Percentiles rank a stretch among this genome's conserved stretches.
Conservation (phyloP, 768 basidiomycete genomes). For the Cystobasidium ongulense region DNA sequence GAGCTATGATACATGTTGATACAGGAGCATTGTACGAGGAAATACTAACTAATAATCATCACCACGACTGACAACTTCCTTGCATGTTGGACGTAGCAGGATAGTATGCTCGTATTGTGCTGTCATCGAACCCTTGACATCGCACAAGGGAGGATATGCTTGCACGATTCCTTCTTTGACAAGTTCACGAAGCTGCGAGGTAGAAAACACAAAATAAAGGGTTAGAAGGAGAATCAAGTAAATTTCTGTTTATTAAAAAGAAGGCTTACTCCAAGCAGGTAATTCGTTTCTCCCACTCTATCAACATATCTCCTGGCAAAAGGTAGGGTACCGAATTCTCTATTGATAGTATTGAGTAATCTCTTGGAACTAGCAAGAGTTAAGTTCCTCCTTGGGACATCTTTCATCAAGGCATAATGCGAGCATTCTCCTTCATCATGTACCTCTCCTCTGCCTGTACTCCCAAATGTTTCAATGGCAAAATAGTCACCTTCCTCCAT, state of each 20-base stretch:
- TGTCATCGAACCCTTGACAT: slow-evolving; percentile 75
- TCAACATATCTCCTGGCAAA: slow-evolving; percentile 95
- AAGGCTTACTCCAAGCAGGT: slow-evolving; percentile 66
- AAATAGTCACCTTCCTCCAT: slow-evolving; percentile 99
- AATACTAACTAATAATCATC: slow-evolving; percentile 48
- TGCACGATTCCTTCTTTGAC: slow-evolving; percentile 80
- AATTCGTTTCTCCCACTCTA: slow-evolving; percentile 81
- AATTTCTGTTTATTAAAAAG: background rate
- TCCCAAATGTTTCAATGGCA: slow-evolving; percentile 97
- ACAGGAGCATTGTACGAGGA: background rate
- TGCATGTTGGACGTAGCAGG: slow-evolving; percentile 49
- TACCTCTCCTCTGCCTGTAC: slow-evolving; percentile 83
- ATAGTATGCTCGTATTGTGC: slow-evolving; percentile 62
- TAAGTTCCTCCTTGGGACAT: slow-evolving; percentile 65
- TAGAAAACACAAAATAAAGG: background rate
- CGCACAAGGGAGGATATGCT: slow-evolving; percentile 86
- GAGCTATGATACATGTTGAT: background rate
- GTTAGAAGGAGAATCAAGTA: background rate
- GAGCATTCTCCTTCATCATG: slow-evolving; percentile 84
- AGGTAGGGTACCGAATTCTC: slow-evolving; percentile 87
- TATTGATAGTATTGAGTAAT: slow-evolving; percentile 75
- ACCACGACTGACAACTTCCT: slow-evolving; percentile 50
- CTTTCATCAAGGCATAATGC: slow-evolving; percentile 70
- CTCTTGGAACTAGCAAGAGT: slow-evolving; percentile 78
- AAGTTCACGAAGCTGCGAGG: slow-evolving; percentile 75